phyloP scores from a whole-genome alignment of 2,329 filamentous ascomycete species.

The Alternaria sp. region DNA sequence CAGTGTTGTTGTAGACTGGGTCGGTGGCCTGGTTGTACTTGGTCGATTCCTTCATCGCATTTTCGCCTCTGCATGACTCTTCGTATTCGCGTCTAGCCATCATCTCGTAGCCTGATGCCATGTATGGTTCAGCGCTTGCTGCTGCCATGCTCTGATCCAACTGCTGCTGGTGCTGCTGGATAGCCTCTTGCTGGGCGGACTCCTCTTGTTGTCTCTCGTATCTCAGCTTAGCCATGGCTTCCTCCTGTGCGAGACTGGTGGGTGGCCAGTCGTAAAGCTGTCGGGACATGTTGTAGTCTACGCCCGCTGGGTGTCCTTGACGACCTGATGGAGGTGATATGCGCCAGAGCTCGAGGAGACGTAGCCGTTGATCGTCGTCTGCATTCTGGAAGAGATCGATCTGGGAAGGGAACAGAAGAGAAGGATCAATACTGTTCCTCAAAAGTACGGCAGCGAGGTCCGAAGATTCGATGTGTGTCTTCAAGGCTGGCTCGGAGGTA shows the following conservation, averaged over 20 bases:
- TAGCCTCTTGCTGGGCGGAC: conserved; percentile 35
- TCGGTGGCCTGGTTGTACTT: conserved; percentile 67
- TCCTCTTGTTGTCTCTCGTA: conserved; percentile 59
- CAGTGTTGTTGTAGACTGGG: conserved; percentile 66
- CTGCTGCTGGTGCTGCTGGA: conserved; percentile 35
- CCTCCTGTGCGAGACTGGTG: conserved; percentile 62
- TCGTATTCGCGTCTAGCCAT: conserved; percentile 70
- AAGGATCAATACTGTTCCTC: conserved; percentile 72
- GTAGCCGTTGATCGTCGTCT: conserved; percentile 71
- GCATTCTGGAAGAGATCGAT: conserved; percentile 79
- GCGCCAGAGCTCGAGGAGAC: conserved; percentile 83
- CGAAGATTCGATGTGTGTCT: conserved; percentile 39
- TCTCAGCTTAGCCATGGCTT: conserved; percentile 62
- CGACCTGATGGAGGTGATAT: conserved; percentile 70
- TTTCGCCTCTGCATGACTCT: conserved; percentile 50
- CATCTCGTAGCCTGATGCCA: conserved; percentile 79
- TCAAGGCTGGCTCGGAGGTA: conserved; percentile 36
- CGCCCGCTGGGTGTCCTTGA: conserved; percentile 37
- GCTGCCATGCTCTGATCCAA: conserved; percentile 36
- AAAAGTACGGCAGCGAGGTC: conserved; percentile 65
- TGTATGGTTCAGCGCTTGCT: conserved; percentile 76
- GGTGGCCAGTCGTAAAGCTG: conserved; percentile 60
- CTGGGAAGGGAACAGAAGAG: conserved; percentile 74
- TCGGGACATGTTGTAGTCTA: conserved; percentile 54
- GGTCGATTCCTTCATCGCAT: conserved; percentile 38